Percentiles rank a stretch among this genome's conserved stretches.
Conservation (phyloP, 2,329 filamentous ascomycete species). For the Ophiostoma populinum region DNA sequence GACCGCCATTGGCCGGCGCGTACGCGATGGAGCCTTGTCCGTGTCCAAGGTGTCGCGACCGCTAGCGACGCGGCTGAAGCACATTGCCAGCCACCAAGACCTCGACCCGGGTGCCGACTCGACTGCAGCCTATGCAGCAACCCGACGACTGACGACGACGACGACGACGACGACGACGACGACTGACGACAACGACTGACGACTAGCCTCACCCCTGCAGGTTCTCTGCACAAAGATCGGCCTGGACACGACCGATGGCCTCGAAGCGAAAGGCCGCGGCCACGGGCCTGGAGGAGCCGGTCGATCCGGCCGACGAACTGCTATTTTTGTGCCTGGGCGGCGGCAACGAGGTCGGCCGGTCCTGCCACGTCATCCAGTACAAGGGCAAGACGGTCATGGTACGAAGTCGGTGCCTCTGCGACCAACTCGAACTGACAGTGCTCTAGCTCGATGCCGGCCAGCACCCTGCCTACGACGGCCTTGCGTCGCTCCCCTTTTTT, state of each 20-base stretch:
- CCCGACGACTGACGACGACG: too few species aligned
- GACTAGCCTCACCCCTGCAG: too few species aligned
- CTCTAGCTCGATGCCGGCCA: constrained; percentile 84
- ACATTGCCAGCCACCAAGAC: too few species aligned
- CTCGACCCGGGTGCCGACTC: too few species aligned
- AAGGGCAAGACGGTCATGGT: constrained; percentile 99
- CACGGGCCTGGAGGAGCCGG: constrained; percentile 58
- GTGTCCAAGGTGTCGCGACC: too few species aligned
- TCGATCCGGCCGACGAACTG: constrained; percentile 85
- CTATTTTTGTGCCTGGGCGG: constrained; percentile 88
- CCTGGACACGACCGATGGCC: constrained; percentile 44
- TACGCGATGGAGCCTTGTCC: too few species aligned
- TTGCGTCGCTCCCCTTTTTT: constrained; percentile 88
- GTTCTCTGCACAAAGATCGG: too few species aligned
- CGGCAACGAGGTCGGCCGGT: constrained; percentile 91
- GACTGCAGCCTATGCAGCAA: too few species aligned
- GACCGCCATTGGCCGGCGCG: too few species aligned
- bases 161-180: too few species aligned
- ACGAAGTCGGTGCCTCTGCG: constrained; percentile 19
- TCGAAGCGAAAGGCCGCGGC: constrained; percentile 76
- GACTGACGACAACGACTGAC: neutral
- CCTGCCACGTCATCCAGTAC: constrained; percentile 96
- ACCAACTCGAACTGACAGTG: neutral
- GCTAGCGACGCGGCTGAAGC: too few species aligned
- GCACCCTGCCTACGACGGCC: constrained; percentile 88